phyloP scores from a whole-genome alignment of 257 asterid species.

The Cordia subcordata region DNA sequence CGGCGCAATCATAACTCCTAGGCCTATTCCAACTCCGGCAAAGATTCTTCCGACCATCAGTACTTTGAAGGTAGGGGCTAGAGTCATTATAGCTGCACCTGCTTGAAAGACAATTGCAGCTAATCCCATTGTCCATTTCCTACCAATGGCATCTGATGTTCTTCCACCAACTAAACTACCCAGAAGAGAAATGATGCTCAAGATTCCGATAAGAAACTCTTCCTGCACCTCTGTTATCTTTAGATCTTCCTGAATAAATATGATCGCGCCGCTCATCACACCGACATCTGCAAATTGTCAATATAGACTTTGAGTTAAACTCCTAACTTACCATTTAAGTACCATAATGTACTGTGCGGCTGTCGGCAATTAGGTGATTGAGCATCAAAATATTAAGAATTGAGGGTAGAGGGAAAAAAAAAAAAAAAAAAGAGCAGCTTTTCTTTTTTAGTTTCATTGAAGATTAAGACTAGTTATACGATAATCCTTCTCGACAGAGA shows the following conservation, averaged over 20 bases:
- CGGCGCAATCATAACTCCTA: constrained; percentile 91
- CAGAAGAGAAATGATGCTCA: constrained; percentile 74
- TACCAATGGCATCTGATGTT: constrained; percentile 76
- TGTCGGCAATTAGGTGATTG: no score
- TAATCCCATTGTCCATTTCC: constrained; percentile 94
- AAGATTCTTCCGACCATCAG: constrained; percentile 72
- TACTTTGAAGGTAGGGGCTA: constrained; percentile 63
- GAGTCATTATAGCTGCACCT: constrained; percentile 75
- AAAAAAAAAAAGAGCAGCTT: no score
- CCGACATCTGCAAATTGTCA: constrained; percentile 69
- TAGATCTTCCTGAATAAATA: constrained; percentile 75
- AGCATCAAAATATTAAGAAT: no score
- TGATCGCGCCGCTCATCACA: constrained; percentile 95
- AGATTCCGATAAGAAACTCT: constrained; percentile 71
- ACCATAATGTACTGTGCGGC: no score
- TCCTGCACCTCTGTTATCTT: constrained; percentile 71
- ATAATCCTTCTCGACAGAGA: no score
- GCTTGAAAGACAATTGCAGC: constrained; percentile 75
- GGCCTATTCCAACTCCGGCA: constrained; percentile 84
- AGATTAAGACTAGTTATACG: no score
- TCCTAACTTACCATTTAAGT: no score
- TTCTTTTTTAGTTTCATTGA: no score
- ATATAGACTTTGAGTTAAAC: constrained; percentile 2
- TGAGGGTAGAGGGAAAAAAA: no score
- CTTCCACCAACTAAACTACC: constrained; percentile 86